Conservation (phyloP, 345 rosid species). For the Geranium rotundifolium region DNA sequence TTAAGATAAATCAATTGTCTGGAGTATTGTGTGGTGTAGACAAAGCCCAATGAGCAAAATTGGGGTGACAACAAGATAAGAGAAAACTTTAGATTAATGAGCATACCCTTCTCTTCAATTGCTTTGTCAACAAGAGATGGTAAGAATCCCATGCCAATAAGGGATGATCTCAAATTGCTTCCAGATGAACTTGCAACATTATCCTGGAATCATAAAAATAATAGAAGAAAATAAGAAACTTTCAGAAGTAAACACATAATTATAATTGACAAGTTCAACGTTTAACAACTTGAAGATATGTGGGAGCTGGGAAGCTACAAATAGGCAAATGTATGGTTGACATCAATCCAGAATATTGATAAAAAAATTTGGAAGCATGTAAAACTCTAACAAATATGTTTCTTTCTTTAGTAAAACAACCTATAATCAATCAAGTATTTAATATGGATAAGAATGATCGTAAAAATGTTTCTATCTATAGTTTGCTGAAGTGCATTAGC, state of each 20-base stretch:
- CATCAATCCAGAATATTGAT: too few species aligned
- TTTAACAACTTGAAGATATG: background rate
- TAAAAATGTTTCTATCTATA: background rate
- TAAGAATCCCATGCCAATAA: conserved; percentile 70
- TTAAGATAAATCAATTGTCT: background rate
- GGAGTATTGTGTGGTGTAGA: background rate
- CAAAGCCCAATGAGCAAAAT: background rate
- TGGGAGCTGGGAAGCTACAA: background rate
- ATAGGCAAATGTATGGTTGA: background rate
- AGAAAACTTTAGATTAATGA: background rate
- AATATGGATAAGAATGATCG: background rate
- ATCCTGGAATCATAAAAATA: conserved; percentile 33
- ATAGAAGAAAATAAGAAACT: conserved; percentile 8
- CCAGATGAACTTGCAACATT: conserved; percentile 73
- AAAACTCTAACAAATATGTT: background rate
- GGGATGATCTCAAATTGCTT: conserved; percentile 44
- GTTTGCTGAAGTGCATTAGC: background rate
- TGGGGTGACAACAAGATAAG: background rate
- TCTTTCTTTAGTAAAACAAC: background rate
- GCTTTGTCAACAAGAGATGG: conserved; percentile 60
- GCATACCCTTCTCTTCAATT: conserved; percentile 67
- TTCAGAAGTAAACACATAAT: background rate
- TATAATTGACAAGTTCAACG: background rate
- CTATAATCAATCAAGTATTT: background rate
- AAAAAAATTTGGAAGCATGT: background rate